phyloP scores from a whole-genome alignment of 805 yeast species.

The Cyberlindnera maritima region DNA sequence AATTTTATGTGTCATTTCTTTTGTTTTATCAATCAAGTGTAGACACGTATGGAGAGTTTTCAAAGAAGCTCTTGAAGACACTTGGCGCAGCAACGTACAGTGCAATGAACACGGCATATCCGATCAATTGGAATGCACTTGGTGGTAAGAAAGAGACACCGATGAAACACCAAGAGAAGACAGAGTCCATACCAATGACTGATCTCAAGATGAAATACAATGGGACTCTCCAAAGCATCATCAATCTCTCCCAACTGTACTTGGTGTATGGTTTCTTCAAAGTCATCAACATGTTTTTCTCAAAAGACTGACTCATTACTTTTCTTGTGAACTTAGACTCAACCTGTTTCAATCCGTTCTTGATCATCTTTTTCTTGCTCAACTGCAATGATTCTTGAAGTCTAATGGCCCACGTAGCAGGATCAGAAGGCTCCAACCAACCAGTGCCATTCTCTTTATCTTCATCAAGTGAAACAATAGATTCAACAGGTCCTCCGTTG shows the following conservation, averaged over 20 bases:
- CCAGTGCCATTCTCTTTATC: constrained; percentile 53
- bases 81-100: constrained; percentile 15
- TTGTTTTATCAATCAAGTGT: not conserved
- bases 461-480: constrained; percentile 38
- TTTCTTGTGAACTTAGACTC: constrained; percentile 33
- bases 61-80: constrained; percentile 12
- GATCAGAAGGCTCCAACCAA: constrained; percentile 49
- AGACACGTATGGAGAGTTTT: not conserved
- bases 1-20: not conserved
- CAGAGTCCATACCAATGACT: constrained; percentile 7
- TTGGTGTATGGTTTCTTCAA: constrained; percentile 23
- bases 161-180: constrained; percentile 15
- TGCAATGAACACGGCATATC: not conserved
- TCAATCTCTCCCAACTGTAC: constrained; percentile 32
- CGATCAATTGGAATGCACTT: constrained; percentile 18
- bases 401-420: constrained; percentile 52
- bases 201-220: constrained; percentile 13
- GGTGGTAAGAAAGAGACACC: constrained; percentile 21
- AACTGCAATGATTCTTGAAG: constrained; percentile 38
- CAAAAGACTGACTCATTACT: constrained; percentile 39
- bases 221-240: constrained; percentile 25
- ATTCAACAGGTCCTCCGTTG: constrained; percentile 92
- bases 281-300: constrained; percentile 32
- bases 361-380: constrained; percentile 14
- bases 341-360: constrained; percentile 33